Percentiles rank a stretch among this genome's conserved stretches.
Evolutionary conservation across 1,139 yeast species (phyloP).

Genomic region (Saccharomyces hybrid): DNA sequence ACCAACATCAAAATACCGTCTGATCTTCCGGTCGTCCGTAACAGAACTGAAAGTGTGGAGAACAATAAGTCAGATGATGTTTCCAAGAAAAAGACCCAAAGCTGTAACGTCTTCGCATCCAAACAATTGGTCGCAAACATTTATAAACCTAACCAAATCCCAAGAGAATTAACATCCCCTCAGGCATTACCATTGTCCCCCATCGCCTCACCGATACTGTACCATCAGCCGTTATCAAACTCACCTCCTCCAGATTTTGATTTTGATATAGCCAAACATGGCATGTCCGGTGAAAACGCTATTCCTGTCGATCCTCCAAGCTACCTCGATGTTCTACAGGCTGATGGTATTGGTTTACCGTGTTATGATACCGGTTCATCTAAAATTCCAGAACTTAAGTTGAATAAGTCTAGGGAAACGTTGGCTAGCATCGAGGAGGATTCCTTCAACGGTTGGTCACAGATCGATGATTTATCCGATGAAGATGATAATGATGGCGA

Average conservation of each 20-base stretch:
- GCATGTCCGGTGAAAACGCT: background rate
- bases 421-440: constrained; percentile 6
- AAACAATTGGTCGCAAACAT: constrained; percentile 40
- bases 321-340: constrained; percentile 27
- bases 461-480: constrained; percentile 2
- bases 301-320: constrained; percentile 35
- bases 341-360: constrained; percentile 11
- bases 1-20: constrained; percentile 31
- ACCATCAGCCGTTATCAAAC: constrained; percentile 6
- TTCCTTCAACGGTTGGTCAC: constrained; percentile 3
- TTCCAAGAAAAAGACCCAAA: constrained; percentile 6
- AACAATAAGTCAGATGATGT: constrained; percentile 10
- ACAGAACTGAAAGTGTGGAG: constrained; percentile 9
- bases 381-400: constrained; percentile 13
- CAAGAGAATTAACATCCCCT: constrained; percentile 44
- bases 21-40: constrained; percentile 11
- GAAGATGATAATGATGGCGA: constrained; percentile 24
- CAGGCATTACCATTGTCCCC: constrained; percentile 51
- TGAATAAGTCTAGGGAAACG: constrained; percentile 17
- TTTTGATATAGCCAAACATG: constrained; percentile 9
- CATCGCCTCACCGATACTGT: constrained; percentile 22
- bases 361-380: background rate
- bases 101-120: constrained; percentile 13
- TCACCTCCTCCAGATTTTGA: constrained; percentile 26
- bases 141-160: constrained; percentile 45